Evolutionary conservation across 1,284 basidiomycete genomes (phyloP).

Genomic region (Hemileia vastatrix): DNA sequence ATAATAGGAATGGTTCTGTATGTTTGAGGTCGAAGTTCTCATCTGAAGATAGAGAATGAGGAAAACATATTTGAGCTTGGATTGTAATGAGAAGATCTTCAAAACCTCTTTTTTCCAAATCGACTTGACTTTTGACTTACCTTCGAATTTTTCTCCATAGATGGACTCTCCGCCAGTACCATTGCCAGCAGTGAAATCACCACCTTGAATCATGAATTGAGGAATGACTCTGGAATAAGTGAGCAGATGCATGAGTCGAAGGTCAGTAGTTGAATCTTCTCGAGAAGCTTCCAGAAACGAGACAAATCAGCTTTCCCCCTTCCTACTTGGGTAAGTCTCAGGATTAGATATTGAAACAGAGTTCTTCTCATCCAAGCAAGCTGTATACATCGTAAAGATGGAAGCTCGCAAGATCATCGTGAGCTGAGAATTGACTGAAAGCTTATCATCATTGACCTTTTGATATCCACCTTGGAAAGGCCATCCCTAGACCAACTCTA

Average conservation of each 20-base stretch:
- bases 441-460: too few relatives aligned
- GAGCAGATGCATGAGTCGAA: not conserved
- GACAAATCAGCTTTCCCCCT: not conserved
- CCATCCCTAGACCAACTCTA: too few relatives aligned
- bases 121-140: constrained; percentile 40
- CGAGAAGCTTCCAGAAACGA: too few relatives aligned
- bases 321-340: not conserved
- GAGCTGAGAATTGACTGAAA: too few relatives aligned
- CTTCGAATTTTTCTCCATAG: constrained; percentile 48
- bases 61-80: not conserved
- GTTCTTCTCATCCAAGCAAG: not conserved
- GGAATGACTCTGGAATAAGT: constrained; percentile 24
- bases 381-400: too few relatives aligned
- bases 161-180: constrained; percentile 45
- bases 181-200: constrained; percentile 27
- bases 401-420: too few relatives aligned
- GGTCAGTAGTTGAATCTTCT: not conserved
- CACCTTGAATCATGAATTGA: constrained; percentile 25
- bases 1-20: constrained; percentile 41
- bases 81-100: not conserved
- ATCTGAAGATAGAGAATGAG: constrained; percentile 25
- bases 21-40: constrained; percentile 45
- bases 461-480: too few relatives aligned
- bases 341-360: not conserved
- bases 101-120: not conserved